These are phyloP conservation scores for Mangifera indica DNA, from an alignment of 345 rosid species.

Conservation along the genomic window DNA sequence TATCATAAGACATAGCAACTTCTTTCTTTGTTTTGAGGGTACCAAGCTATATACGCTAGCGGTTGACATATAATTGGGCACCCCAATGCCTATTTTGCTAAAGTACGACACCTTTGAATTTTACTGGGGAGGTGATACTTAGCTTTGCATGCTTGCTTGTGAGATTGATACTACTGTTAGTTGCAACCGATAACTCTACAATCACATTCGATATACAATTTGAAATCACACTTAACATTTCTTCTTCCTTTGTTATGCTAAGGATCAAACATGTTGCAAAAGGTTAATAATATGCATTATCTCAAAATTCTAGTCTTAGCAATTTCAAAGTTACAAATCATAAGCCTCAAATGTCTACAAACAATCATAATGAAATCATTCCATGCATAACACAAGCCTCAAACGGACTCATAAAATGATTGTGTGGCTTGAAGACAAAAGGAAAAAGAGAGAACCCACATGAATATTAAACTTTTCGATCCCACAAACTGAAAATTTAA, in stretches of 20 bases:
- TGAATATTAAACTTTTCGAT: too few species aligned
- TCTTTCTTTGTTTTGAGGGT: slow-evolving; percentile 56
- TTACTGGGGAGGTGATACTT: slow-evolving; percentile 15
- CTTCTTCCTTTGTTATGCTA: slow-evolving; percentile 31
- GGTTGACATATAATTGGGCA: slow-evolving; percentile 53
- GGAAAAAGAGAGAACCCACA: too few species aligned
- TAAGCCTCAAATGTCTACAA: too few species aligned
- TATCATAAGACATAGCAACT: slow-evolving; percentile 70
- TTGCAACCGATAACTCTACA: slow-evolving; percentile 38
- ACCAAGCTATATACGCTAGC: slow-evolving; percentile 63
- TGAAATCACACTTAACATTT: slow-evolving; percentile 25
- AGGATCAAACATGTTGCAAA: background rate
- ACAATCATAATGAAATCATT: background rate
- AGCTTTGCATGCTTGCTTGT: slow-evolving; percentile 27
- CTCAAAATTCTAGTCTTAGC: background rate
- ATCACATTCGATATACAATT: slow-evolving; percentile 11
- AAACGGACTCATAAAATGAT: background rate
- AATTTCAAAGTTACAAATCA: background rate
- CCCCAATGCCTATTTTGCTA: slow-evolving; percentile 58
- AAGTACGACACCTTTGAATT: slow-evolving; percentile 57
- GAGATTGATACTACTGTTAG: slow-evolving; percentile 24
- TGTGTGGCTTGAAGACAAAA: too few species aligned
- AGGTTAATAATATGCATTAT: background rate
- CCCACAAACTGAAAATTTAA: too few species aligned
- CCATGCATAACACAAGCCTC: background rate